Evolutionary conservation across 768 basidiomycete genomes (phyloP).

Genomic region (Naematelia encephala): DNA sequence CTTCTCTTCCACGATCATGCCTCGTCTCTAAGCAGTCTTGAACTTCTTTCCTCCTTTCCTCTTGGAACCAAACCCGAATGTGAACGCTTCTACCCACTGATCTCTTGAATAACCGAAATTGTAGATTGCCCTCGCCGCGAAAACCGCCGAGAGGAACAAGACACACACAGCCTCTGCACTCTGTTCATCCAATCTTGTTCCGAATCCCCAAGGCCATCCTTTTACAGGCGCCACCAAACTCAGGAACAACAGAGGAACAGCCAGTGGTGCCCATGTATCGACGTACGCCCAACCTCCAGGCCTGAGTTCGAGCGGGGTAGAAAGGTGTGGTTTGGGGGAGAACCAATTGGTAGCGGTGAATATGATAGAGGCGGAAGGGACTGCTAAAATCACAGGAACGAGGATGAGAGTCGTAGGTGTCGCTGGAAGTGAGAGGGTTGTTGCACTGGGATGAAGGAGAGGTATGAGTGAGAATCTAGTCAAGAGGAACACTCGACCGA

Average conservation of each 20-base stretch:
- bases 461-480: conserved; percentile 70
- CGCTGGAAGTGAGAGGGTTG: conserved; percentile 63
- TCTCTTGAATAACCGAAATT: conserved; percentile 55
- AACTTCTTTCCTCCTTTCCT: conserved; percentile 10
- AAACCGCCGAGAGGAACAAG: conserved; percentile 61
- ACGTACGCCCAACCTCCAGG: conserved; percentile 81
- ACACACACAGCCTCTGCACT: conserved; percentile 69
- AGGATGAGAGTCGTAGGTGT: conserved; percentile 77
- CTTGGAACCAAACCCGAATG: background rate
- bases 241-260: conserved; percentile 72
- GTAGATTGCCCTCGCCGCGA: conserved; percentile 63
- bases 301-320: conserved; percentile 74
- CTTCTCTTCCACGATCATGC: too few relatives aligned
- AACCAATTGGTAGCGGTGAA: conserved; percentile 61
- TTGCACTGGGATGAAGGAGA: conserved; percentile 57
- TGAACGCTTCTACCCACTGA: conserved; percentile 21
- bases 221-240: conserved; percentile 75
- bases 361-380: conserved; percentile 56
- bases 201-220: conserved; percentile 29
- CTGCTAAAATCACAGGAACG: conserved; percentile 73
- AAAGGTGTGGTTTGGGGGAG: conserved; percentile 64
- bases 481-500: conserved; percentile 72
- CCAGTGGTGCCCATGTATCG: conserved; percentile 81
- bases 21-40: conserved; percentile 22
- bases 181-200: conserved; percentile 28